These are phyloP conservation scores for Gynandropsis gynandra DNA, from an alignment of 345 rosid species.

Conservation along the genomic window DNA sequence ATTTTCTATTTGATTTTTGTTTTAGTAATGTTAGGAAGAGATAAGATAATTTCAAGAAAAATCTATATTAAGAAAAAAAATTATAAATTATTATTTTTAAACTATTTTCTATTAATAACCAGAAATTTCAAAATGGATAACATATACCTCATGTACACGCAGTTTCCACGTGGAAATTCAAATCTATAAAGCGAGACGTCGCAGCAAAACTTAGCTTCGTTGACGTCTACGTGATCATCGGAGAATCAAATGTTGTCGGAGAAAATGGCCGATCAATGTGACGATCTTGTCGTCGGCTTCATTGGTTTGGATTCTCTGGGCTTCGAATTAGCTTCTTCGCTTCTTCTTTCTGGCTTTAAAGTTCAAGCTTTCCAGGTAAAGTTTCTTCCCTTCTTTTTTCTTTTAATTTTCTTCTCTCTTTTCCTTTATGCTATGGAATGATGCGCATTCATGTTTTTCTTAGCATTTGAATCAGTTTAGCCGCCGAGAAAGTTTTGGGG, in stretches of 20 bases:
- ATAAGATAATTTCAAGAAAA: too few species aligned
- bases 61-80: too few species aligned
- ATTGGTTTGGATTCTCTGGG: constrained; percentile 58
- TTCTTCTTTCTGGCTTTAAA: constrained; percentile 50
- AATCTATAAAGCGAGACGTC: constrained; percentile 9
- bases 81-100: too few species aligned
- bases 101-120: neutral
- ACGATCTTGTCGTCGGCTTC: constrained; percentile 48
- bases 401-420: constrained; percentile 3
- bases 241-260: constrained; percentile 7
- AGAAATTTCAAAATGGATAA: too few species aligned
- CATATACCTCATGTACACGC: too few species aligned
- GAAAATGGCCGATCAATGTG: constrained; percentile 18
- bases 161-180: neutral
- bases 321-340: constrained; percentile 72
- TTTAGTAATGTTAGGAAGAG: neutral
- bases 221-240: constrained; percentile 8
- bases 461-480: too few species aligned
- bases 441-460: neutral
- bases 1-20: too few species aligned
- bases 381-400: neutral
- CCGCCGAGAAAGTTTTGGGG: too few species aligned
- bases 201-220: constrained; percentile 17
- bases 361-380: constrained; percentile 71
- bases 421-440: neutral